Evolutionary conservation across 257 asterid species (phyloP).

Genomic region (Craterostigma plantagineum): DNA sequence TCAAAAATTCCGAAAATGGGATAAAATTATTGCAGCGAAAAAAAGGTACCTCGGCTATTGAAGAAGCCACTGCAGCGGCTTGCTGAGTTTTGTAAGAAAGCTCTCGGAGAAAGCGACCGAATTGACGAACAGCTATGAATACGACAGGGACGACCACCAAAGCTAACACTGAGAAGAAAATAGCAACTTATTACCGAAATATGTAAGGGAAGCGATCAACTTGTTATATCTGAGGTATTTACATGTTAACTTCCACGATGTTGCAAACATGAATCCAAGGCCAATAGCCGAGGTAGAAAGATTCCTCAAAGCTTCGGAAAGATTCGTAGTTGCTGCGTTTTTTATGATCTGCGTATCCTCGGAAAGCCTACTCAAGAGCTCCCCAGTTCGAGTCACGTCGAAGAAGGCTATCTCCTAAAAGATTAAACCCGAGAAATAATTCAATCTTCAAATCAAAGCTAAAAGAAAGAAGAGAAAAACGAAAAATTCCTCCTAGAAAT

Average conservation of each 20-base stretch:
- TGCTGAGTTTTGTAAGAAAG: constrained; percentile 82
- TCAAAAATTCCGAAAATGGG: constrained; percentile 1
- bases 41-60: constrained; percentile 78
- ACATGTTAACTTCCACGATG: constrained; percentile 76
- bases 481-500: not conserved
- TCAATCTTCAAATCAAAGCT: not conserved
- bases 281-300: constrained; percentile 72
- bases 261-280: constrained; percentile 64
- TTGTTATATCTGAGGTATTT: constrained; percentile 3
- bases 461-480: not conserved
- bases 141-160: constrained; percentile 68
- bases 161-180: constrained; percentile 46
- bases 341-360: constrained; percentile 90
- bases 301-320: constrained; percentile 79
- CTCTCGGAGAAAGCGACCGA: constrained; percentile 64
- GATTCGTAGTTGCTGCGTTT: constrained; percentile 80
- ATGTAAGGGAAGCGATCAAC: not conserved
- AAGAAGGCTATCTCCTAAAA: constrained; percentile 73
- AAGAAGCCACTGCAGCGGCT: constrained; percentile 82
- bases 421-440: not conserved
- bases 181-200: not conserved
- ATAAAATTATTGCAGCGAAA: constrained; percentile 2
- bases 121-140: constrained; percentile 48
- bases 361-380: constrained; percentile 78
- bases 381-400: constrained; percentile 87